Base-by-base conservation (phyloP, 83 land plant genomes). In the Picea mariana region DNA sequence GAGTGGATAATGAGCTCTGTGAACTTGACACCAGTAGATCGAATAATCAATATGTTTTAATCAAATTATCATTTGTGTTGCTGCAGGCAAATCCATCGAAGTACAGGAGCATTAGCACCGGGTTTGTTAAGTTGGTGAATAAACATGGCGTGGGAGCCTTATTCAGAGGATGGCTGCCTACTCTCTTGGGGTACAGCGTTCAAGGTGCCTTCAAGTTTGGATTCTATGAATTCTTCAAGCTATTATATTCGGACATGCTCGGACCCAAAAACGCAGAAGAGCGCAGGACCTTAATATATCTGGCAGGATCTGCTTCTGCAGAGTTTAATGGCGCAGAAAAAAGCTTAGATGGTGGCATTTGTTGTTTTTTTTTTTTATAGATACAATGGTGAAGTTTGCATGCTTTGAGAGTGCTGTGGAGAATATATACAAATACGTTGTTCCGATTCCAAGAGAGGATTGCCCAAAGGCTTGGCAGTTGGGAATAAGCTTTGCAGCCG, bases 301-400 rank as follows among this genome's bases (percentile, higher is more conserved):
- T 89, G 76, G 90, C 84, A 20, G 90, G 90, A 9, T 87, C 90
- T 6, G 90, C 90, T 18, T 89, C 90, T 5, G 89, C 90, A 38
- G 90, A 89, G 82, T 81, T 89, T 12, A 55, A 55, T 55, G 59
- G 16, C 16, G 16, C 3, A 55, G 16, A 13, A 55, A 55, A 13
- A 55, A 55, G 4, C 15, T 55, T 13, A 55, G 15, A 13, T 55
- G 59, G 59, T 55, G 59, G 59, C 59, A 55, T 55, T 24, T 73
- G 9, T 40, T 52, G 24, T 52, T 73, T 12, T 76, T 83, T 76
- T 83, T 21, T 47, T 66, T 77, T n/a, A 71, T 89, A 92, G 95
- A 95, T 79, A 95, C 96, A 0, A 95, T 95, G 98, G 93, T 94
- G 97, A 95, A 95, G 83, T 95, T 95, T 88, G 93, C 97, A 27